Percentiles rank a stretch among this genome's conserved stretches.
phyloP scores from a whole-genome alignment of 2,329 filamentous ascomycete genomes.

The Penicillium sp. region DNA sequence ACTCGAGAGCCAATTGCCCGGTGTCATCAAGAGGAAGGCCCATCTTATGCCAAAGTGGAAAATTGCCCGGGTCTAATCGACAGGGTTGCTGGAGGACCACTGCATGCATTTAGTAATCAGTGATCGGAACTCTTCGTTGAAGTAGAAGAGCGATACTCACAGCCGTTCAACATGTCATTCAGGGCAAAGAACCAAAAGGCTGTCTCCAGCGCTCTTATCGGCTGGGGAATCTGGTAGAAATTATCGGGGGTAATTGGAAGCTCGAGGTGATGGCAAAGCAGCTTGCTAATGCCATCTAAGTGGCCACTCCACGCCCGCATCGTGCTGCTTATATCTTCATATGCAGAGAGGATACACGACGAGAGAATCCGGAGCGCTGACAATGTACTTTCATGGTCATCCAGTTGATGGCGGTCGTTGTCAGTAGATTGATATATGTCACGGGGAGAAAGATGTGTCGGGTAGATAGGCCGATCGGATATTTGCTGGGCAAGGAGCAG shows the following conservation, averaged over 20 bases:
- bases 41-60: constrained; percentile 9
- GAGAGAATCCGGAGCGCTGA: constrained; percentile 6
- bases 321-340: constrained; percentile 17
- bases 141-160: constrained; percentile 6
- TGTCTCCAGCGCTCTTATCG: constrained; percentile 6
- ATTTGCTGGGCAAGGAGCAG: constrained; percentile 15
- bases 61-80: constrained; percentile 3
- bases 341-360: constrained; percentile 17
- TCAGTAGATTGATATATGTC: constrained; percentile 5
- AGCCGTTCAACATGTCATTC: constrained; percentile 17
- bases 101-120: too few species aligned
- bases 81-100: constrained; percentile 3
- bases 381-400: constrained; percentile 2
- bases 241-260: not conserved
- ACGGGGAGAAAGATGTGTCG: constrained; percentile 8
- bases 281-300: constrained; percentile 12
- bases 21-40: constrained; percentile 5
- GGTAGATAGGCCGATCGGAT: constrained; percentile 1
- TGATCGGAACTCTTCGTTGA: too few species aligned
- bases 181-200: constrained; percentile 18
- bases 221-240: constrained; percentile 4
- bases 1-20: constrained; percentile 1
- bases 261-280: constrained; percentile 10
- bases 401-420: not conserved
- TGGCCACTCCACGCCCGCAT: constrained; percentile 18